phyloP scores from a whole-genome alignment of 202 grass and related monocot species.

The Musa balbisiana region DNA sequence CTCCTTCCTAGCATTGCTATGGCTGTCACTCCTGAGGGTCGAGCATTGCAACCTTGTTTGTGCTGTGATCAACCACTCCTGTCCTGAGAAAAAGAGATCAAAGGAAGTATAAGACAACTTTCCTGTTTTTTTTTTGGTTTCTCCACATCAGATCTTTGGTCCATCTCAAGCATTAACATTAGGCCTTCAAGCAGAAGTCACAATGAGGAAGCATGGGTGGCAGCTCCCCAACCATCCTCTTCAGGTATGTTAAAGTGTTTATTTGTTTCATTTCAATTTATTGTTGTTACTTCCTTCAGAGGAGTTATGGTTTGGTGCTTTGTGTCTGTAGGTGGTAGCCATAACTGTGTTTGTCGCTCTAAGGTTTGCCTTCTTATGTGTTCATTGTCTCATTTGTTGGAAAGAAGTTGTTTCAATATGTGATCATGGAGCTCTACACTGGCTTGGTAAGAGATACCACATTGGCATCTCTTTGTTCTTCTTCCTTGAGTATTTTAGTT shows the following conservation, averaged over 20 bases:
- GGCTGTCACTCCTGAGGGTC: no score
- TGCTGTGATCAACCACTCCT: no score
- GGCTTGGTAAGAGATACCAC: no score
- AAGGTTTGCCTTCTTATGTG: conserved; percentile 38
- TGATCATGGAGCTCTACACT: no score
- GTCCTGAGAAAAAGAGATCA: neutral
- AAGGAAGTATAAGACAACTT: no score
- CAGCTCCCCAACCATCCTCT: conserved; percentile 87
- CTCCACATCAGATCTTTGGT: conserved; percentile 13
- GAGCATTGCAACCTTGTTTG: no score
- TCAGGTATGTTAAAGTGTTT: conserved; percentile 31
- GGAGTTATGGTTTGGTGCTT: conserved; percentile 2
- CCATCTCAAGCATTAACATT: conserved; percentile 10
- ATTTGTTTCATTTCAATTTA: conserved; percentile 1
- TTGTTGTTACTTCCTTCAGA: conserved; percentile 7
- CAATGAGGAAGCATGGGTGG: conserved; percentile 93
- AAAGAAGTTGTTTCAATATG: no score
- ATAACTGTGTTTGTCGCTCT: conserved; percentile 78
- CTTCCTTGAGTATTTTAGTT: no score
- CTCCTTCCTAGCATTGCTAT: no score
- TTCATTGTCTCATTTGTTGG: no score
- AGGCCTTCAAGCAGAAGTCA: neutral
- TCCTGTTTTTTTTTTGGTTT: conserved; percentile 11
- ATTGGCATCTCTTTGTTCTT: no score
- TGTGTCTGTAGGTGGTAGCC: conserved; percentile 54